phyloP scores from a whole-genome alignment of 208 protist species.

The Novymonas esmeraldas region DNA sequence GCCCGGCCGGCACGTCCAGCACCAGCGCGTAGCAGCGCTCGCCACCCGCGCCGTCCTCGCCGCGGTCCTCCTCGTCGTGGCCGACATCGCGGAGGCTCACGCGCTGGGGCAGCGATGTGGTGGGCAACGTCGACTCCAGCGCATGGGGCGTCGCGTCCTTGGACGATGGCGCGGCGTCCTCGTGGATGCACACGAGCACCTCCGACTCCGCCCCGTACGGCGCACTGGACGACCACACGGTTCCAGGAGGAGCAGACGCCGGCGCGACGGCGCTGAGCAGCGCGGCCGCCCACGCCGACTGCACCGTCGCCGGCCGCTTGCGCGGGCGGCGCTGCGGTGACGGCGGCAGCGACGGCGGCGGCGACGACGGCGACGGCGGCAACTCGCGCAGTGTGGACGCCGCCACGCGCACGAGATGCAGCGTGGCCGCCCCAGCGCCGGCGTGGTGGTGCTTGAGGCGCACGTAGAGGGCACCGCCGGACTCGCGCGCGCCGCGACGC shows the following conservation, averaged over 20 bases:
- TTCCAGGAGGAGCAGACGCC: background rate
- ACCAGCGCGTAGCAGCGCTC: slow-evolving; percentile 26
- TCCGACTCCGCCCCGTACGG: slow-evolving; percentile 7
- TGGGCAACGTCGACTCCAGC: slow-evolving; percentile 9
- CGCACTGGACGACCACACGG: slow-evolving; percentile 8
- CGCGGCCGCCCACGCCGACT: slow-evolving; percentile 2
- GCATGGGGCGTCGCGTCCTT: background rate
- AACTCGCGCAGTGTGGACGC: slow-evolving; percentile 4
- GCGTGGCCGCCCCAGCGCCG: slow-evolving; percentile 1
- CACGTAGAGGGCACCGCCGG: slow-evolving; percentile 3
- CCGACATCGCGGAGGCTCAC: slow-evolving; percentile 13
- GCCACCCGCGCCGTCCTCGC: background rate
- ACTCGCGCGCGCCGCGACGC: too few relatives aligned
- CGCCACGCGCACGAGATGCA: slow-evolving; percentile 13
- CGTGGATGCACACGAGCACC: slow-evolving; percentile 18
- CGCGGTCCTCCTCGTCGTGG: background rate
- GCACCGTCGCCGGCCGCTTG: slow-evolving; percentile 5
- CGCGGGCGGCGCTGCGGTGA: slow-evolving; percentile 13
- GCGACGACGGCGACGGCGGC: slow-evolving; percentile 1
- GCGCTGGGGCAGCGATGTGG: slow-evolving; percentile 10
- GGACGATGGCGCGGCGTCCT: slow-evolving; percentile 5
- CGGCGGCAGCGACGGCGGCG: background rate
- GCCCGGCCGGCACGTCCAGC: slow-evolving; percentile 16
- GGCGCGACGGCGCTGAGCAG: slow-evolving; percentile 1
- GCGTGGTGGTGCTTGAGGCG: slow-evolving; percentile 10